A percentile compares a stretch with the other conserved stretches of the same genome.
These are phyloP conservation scores for Microbotryomycetes sp. DNA, from an alignment of 1,284 basidiomycete species.

Conservation along the genomic window DNA sequence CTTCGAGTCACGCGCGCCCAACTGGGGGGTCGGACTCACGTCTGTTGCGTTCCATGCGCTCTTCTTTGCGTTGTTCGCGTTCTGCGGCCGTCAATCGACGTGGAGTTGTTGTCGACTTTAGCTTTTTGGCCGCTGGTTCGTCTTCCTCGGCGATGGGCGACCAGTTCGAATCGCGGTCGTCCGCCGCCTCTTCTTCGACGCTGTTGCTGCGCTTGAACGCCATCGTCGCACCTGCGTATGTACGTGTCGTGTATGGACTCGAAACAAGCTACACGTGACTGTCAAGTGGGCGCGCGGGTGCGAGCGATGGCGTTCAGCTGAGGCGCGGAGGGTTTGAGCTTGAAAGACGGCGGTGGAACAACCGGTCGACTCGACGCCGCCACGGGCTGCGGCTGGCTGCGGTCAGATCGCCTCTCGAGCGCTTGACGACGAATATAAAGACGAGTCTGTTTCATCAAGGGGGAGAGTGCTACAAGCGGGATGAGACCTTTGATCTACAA, in stretches of 20 bases:
- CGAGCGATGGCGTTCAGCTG: not conserved
- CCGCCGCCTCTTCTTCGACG: not conserved
- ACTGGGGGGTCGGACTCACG: not conserved
- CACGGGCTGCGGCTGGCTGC: too few relatives aligned
- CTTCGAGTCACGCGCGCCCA: not conserved
- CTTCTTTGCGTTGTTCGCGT: not conserved
- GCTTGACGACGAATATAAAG: too few relatives aligned
- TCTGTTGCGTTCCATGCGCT: constrained; percentile 7
- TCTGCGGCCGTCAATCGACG: not conserved
- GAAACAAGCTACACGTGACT: too few relatives aligned
- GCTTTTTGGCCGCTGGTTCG: not conserved
- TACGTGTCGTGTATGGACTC: too few relatives aligned
- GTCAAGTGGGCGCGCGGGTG: too few relatives aligned
- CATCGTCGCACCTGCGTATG: constrained; percentile 18
- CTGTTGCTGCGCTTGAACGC: not conserved
- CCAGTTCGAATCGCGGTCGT: not conserved
- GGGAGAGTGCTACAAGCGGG: too few relatives aligned
- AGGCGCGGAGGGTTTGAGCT: too few relatives aligned
- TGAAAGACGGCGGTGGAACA: too few relatives aligned
- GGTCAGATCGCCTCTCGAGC: too few relatives aligned
- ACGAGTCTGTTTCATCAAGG: too few relatives aligned
- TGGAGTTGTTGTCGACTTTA: not conserved
- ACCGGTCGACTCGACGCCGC: too few relatives aligned
- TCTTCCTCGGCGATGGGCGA: constrained; percentile 3
- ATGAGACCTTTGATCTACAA: too few relatives aligned